phyloP scores from a whole-genome alignment of 345 rosid species.

The Jatropha curcas region DNA sequence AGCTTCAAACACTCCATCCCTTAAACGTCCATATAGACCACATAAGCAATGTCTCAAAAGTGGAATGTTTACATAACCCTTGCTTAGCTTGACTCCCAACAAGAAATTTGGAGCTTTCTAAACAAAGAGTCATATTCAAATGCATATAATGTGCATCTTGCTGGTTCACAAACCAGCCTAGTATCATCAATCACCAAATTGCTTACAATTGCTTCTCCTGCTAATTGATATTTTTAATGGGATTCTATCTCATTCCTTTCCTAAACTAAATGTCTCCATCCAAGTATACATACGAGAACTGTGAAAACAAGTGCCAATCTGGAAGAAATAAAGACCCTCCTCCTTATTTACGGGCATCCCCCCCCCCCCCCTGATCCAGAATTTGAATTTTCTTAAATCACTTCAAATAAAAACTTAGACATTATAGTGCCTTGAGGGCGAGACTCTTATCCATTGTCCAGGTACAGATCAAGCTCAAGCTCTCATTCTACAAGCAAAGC shows the following conservation, averaged over 20 bases:
- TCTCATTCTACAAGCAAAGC: neutral
- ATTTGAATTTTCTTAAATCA: neutral
- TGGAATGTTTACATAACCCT: neutral
- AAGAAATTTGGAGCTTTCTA: neutral
- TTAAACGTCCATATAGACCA: neutral
- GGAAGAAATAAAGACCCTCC: neutral
- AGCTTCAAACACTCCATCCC: neutral
- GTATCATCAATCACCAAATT: neutral
- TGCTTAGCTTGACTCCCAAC: neutral
- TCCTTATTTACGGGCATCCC: neutral
- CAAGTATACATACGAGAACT: neutral
- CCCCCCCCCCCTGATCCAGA: neutral
- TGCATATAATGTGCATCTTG: neutral
- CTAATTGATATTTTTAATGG: neutral
- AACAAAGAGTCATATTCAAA: neutral
- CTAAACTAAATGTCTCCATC: neutral
- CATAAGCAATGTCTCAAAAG: neutral
- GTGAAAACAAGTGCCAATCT: neutral
- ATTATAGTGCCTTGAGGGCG: neutral
- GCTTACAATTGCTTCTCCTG: constrained; percentile 3
- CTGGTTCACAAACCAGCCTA: neutral
- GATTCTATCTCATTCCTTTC: neutral
- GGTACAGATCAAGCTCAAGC: neutral
- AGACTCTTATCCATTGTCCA: neutral
- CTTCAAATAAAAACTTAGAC: neutral